These are phyloP conservation scores for Rhizopogon vesiculosus DNA, from an alignment of 768 basidiomycete genomes.

Conservation along the genomic window DNA sequence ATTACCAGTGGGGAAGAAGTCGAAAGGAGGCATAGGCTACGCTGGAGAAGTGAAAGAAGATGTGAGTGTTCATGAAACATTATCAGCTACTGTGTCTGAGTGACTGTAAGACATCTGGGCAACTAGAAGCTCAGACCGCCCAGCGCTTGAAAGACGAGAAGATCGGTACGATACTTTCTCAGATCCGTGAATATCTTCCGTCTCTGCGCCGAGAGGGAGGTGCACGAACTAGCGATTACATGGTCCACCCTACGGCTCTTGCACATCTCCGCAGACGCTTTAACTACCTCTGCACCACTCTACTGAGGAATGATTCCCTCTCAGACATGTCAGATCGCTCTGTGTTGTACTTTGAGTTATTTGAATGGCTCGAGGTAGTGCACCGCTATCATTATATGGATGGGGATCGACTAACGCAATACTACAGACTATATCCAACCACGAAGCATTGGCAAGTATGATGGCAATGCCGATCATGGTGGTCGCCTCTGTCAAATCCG, in stretches of 20 bases:
- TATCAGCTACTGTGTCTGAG: conserved; percentile 4
- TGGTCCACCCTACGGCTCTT: conserved; percentile 87
- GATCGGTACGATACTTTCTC: conserved; percentile 61
- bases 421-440: conserved; percentile 80
- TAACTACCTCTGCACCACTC: conserved; percentile 80
- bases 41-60: conserved; percentile 82
- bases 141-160: conserved; percentile 73
- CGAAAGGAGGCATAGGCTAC: conserved; percentile 82
- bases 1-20: conserved; percentile 51
- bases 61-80: conserved; percentile 41
- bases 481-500: conserved; percentile 60
- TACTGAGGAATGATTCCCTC: conserved; percentile 88
- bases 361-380: conserved; percentile 90
- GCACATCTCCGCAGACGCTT: conserved; percentile 90
- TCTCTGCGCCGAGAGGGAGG: conserved; percentile 73
- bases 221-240: conserved; percentile 80
- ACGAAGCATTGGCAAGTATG: conserved; percentile 91
- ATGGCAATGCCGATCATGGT: conserved; percentile 97
- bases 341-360: conserved; percentile 80
- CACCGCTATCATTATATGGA: neutral
- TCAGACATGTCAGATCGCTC: conserved; percentile 91
- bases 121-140: conserved; percentile 68
- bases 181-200: conserved; percentile 82
- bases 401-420: conserved; percentile 4
- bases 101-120: conserved; percentile 64